Conservation (phyloP, 2,329 filamentous ascomycete species). For the Ascomycota sp. region DNA sequence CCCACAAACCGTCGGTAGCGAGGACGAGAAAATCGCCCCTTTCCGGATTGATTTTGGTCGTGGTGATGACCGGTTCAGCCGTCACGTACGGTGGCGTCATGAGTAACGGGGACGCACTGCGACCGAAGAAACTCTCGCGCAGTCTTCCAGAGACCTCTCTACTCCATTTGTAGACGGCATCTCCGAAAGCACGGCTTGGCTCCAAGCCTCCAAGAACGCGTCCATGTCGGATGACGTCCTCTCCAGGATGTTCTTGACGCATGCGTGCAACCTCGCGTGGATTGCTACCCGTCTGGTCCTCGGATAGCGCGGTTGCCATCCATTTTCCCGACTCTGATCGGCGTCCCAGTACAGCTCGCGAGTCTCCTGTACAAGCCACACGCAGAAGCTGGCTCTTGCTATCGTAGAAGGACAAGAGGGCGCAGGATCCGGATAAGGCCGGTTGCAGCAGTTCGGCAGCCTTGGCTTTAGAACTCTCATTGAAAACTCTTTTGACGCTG, state of each 20-base stretch:
- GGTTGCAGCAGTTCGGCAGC: conserved; percentile 84
- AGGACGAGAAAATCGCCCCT: conserved; percentile 91
- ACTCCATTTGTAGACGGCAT: conserved; percentile 94
- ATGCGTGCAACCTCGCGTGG: conserved; percentile 67
- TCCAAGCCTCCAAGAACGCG: conserved; percentile 83
- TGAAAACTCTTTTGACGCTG: conserved; percentile 77
- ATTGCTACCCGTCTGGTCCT: conserved; percentile 85
- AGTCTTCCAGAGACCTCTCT: conserved; percentile 66
- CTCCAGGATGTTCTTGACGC: conserved; percentile 70
- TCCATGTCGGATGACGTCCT: conserved; percentile 75
- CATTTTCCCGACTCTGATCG: conserved; percentile 66
- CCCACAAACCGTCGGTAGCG: conserved; percentile 93
- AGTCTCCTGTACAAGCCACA: conserved; percentile 93
- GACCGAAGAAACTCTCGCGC: conserved; percentile 71
- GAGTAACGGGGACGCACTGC: conserved; percentile 53
- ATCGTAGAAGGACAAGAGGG: conserved; percentile 90
- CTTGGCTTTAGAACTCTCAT: conserved; percentile 71
- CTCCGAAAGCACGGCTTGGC: conserved; percentile 84
- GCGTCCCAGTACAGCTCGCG: conserved; percentile 79
- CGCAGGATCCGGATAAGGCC: conserved; percentile 90
- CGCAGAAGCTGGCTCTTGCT: conserved; percentile 66
- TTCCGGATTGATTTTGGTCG: conserved; percentile 73
- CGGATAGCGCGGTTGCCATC: conserved; percentile 73
- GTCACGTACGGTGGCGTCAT: conserved; percentile 94
- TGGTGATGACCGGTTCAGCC: conserved; percentile 84